These are phyloP conservation scores for Aspergillus tamarii DNA, from an alignment of 2,329 filamentous ascomycete genomes.

Conservation along the genomic window DNA sequence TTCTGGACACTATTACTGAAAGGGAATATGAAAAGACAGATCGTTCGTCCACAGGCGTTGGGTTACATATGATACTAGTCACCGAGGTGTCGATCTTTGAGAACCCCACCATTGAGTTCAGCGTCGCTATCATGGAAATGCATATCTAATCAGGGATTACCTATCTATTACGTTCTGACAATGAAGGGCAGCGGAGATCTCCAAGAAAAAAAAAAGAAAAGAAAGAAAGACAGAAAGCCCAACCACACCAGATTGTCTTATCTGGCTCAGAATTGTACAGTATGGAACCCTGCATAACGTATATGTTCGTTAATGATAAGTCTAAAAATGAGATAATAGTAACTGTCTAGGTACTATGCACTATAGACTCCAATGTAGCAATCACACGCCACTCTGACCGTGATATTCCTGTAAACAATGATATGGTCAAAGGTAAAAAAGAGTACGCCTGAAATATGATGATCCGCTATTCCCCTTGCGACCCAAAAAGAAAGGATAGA, in stretches of 20 bases:
- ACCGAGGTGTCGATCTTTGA: too few species aligned
- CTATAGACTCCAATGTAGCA: background rate
- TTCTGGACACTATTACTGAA: background rate
- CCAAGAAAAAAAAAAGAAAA: too few species aligned
- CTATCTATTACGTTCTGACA: background rate
- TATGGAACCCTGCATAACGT: background rate
- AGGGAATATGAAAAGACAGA: background rate
- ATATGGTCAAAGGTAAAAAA: background rate
- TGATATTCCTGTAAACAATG: background rate
- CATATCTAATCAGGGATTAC: background rate
- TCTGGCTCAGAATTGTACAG: background rate
- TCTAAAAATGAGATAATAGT: background rate
- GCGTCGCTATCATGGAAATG: background rate
- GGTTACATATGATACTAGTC: background rate
- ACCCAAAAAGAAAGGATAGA: background rate
- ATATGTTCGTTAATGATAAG: background rate
- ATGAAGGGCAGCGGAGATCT: background rate
- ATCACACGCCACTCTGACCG: background rate
- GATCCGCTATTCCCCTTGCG: background rate
- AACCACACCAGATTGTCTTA: background rate
- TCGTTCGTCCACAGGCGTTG: background rate
- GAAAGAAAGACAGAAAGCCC: too few species aligned
- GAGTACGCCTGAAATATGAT: background rate
- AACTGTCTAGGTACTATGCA: background rate
- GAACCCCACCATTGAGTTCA: background rate